Conservation (phyloP, 129 eudicot species). For the Ambrosia artemisiifolia region DNA sequence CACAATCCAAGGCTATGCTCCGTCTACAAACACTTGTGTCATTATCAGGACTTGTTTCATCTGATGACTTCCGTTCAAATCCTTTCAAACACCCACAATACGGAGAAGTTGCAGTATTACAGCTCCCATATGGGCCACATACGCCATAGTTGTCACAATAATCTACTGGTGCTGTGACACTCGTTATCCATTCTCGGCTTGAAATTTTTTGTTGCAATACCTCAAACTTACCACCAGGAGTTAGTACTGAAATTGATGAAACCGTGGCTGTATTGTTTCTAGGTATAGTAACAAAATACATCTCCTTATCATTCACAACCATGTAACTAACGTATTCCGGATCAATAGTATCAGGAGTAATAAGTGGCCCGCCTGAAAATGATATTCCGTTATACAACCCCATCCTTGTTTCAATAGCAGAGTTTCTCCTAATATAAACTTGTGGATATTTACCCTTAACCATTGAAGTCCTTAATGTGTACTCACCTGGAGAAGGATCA, state of each 20-base stretch:
- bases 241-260: background rate
- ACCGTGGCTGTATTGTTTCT: background rate
- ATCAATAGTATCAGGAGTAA: background rate
- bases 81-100: constrained; percentile 32
- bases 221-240: constrained; percentile 10
- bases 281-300: background rate
- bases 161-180: constrained; percentile 3
- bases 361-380: constrained; percentile 3
- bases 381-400: constrained; percentile 10
- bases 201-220: background rate
- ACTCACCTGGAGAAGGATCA: too few species aligned
- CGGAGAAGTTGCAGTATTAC: constrained; percentile 10
- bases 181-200: constrained; percentile 3
- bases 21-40: constrained; percentile 25
- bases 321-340: background rate
- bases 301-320: constrained; percentile 9
- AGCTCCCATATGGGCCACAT: constrained; percentile 27
- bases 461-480: background rate
- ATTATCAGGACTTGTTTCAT: constrained; percentile 18
- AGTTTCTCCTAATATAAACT: constrained; percentile 3
- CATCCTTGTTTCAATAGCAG: constrained; percentile 3
- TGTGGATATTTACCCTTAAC: constrained; percentile 11
- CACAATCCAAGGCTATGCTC: constrained; percentile 22
- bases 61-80: constrained; percentile 19
- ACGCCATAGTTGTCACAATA: constrained; percentile 24